Evolutionary conservation across 1,284 basidiomycete genomes (phyloP), one percentile per base, ranked within the genome.

Genomic region (Peniophora sp.): DNA sequence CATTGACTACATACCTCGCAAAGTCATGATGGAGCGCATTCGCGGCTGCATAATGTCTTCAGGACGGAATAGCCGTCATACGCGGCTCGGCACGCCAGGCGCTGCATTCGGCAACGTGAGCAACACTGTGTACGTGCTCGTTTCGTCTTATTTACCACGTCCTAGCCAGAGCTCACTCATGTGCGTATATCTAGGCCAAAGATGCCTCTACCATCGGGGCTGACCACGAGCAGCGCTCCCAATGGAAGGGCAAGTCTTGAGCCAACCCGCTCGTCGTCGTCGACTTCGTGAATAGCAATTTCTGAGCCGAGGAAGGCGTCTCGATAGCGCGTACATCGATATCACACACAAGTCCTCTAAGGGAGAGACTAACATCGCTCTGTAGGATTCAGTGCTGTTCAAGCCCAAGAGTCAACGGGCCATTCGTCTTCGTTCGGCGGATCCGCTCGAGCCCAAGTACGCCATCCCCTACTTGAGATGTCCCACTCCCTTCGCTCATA

Each of bases 351-450:
- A 41, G n/a, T 15, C 15, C 5, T 5, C 15, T 5, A n/a, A 5
- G 15, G 37, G n/a, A n/a, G n/a, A n/a, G n/a, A n/a, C 15, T 32
- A 12, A 32, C 12, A 32, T 32, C 6, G 5, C 8, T 41, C 18
- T 15, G 15, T 20, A 41, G 37, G 37, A 5, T 20, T 20, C 37
- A 15, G 37, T 41, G 37, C 18, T 41, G 37, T 15, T 41, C 47
- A 75, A 75, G 50, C 76, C 76, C 6, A 71, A 68, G 41, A 74
- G 73, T 55, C 54, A 59, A 2, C 76, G 75, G 6, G 67, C 62
- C 1, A 55, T 78, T 46, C 56, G 62, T 18, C 60, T 77, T 23
- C 63, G 63, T 24, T 76, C 74, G 0, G 51, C 60, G 1, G 58
- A 74, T 44, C 71, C 74, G 9, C 64, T 64, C 54, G 72, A 74